Percentiles rank a stretch among this genome's conserved stretches.
These are phyloP conservation scores for Termitomyces eurrhizus DNA, from an alignment of 768 basidiomycete species.

Conservation along the genomic window DNA sequence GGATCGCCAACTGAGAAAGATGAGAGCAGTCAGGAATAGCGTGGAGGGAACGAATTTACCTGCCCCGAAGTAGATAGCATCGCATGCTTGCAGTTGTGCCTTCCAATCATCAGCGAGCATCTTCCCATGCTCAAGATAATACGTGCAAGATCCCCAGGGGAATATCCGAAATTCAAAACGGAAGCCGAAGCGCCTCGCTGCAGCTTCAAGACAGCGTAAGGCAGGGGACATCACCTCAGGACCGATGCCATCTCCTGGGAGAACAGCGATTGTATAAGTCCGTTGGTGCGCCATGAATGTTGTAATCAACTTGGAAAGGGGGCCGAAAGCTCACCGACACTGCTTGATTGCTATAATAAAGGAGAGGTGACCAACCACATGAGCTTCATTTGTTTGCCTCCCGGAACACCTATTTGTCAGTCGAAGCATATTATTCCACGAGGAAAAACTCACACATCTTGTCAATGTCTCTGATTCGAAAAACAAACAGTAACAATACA, in stretches of 20 bases:
- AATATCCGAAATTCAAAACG: slow-evolving; percentile 39
- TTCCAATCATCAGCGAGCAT: slow-evolving; percentile 45
- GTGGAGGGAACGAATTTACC: slow-evolving; percentile 19
- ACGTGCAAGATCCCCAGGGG: slow-evolving; percentile 46
- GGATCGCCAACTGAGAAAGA: slow-evolving; percentile 38
- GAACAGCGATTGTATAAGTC: slow-evolving; percentile 40
- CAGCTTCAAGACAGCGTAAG: slow-evolving; percentile 40
- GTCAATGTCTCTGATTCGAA: neutral
- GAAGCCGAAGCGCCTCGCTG: slow-evolving; percentile 41
- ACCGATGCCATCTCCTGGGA: slow-evolving; percentile 53
- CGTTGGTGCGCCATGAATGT: slow-evolving; percentile 16
- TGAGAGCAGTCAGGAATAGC: neutral
- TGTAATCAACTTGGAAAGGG: neutral
- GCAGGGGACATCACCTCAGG: slow-evolving; percentile 49
- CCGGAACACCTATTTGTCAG: neutral
- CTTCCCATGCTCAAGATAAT: slow-evolving; percentile 40
- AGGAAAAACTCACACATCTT: neutral
- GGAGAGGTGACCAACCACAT: neutral
- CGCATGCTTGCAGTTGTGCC: slow-evolving; percentile 33
- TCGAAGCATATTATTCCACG: neutral
- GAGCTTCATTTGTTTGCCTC: neutral
- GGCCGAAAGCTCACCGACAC: neutral
- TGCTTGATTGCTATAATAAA: neutral
- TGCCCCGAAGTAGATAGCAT: slow-evolving; percentile 47
- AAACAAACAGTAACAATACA: neutral